These are phyloP conservation scores for Cystodermella granulosa DNA, from an alignment of 1,284 basidiomycete genomes.

Conservation along the genomic window DNA sequence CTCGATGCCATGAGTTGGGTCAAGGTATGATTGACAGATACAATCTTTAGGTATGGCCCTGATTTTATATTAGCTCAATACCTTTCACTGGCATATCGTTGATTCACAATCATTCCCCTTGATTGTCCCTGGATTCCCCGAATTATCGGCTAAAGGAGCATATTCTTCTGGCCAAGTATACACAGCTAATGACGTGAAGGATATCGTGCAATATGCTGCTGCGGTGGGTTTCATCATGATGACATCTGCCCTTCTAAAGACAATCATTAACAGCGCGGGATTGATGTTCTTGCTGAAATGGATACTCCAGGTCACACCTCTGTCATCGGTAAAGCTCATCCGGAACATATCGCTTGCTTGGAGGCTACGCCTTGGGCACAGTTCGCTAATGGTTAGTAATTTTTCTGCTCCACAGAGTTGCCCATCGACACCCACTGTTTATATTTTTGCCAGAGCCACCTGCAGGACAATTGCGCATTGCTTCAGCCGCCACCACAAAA, in stretches of 20 bases:
- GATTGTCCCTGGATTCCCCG: slow-evolving; percentile 1
- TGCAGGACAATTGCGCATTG: slow-evolving; percentile 73
- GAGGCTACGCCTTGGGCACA: slow-evolving; percentile 58
- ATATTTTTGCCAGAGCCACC: slow-evolving; percentile 57
- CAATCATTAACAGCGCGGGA: slow-evolving; percentile 2
- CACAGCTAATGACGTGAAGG: not conserved
- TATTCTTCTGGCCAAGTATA: slow-evolving; percentile 1
- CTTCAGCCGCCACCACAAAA: slow-evolving; percentile 42
- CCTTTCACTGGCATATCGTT: slow-evolving; percentile 2
- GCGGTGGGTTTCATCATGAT: slow-evolving; percentile 44
- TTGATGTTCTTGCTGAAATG: slow-evolving; percentile 64
- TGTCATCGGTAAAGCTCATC: slow-evolving; percentile 59
- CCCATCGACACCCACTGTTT: not conserved
- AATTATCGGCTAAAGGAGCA: slow-evolving; percentile 2
- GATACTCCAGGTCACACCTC: slow-evolving; percentile 83
- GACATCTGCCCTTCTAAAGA: not conserved
- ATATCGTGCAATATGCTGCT: slow-evolving; percentile 65
- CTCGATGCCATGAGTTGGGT: slow-evolving; percentile 82
- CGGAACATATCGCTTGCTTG: slow-evolving; percentile 72
- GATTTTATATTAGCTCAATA: not conserved
- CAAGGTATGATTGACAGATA: slow-evolving; percentile 49
- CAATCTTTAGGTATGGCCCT: not conserved
- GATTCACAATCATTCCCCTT: slow-evolving; percentile 3
- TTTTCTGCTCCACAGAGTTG: not conserved
- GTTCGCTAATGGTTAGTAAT: slow-evolving; percentile 53